A percentile compares a stretch with the other conserved stretches of the same genome.
Conservation (phyloP, 495 filamentous ascomycete genomes). For the Xylaria acuta region DNA sequence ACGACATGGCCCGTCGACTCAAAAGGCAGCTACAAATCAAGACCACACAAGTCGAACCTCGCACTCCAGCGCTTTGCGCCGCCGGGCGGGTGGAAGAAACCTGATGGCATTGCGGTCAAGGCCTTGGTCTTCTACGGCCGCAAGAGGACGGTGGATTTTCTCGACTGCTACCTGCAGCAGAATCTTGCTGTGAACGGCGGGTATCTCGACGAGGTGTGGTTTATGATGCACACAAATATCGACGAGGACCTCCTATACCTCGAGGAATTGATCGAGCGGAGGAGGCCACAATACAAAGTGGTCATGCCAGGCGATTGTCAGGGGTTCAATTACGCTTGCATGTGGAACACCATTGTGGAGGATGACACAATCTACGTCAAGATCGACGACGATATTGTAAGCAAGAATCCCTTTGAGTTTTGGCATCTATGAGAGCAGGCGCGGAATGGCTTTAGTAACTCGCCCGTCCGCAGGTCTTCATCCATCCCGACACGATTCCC, state of each 20-base stretch:
- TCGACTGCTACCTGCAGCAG: conserved; percentile 63
- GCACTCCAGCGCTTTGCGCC: conserved; percentile 35
- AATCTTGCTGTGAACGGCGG: conserved; percentile 60
- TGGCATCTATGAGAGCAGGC: neutral
- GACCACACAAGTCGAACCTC: conserved; percentile 2
- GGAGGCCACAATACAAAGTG: conserved; percentile 34
- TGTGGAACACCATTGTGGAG: conserved; percentile 44
- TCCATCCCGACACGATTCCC: conserved; percentile 61
- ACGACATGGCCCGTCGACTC: conserved; percentile 39
- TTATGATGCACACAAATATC: conserved; percentile 58
- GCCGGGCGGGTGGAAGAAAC: conserved; percentile 46
- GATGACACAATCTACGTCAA: conserved; percentile 57
- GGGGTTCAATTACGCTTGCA: conserved; percentile 40
- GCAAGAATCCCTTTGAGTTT: conserved; percentile 3
- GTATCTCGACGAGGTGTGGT: conserved; percentile 60
- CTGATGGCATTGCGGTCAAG: conserved; percentile 51
- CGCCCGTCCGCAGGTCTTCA: conserved; percentile 42
- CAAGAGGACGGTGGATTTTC: conserved; percentile 52
- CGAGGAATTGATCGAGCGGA: conserved; percentile 36
- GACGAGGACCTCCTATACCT: conserved; percentile 56
- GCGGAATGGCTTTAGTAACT: conserved; percentile 24
- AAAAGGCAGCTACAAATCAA: conserved; percentile 27
- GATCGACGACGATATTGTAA: conserved; percentile 62
- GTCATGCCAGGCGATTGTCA: conserved; percentile 35
- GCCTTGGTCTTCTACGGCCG: conserved; percentile 59